Conservation (phyloP, 2,329 filamentous ascomycete species). For the Penicillium sp. region DNA sequence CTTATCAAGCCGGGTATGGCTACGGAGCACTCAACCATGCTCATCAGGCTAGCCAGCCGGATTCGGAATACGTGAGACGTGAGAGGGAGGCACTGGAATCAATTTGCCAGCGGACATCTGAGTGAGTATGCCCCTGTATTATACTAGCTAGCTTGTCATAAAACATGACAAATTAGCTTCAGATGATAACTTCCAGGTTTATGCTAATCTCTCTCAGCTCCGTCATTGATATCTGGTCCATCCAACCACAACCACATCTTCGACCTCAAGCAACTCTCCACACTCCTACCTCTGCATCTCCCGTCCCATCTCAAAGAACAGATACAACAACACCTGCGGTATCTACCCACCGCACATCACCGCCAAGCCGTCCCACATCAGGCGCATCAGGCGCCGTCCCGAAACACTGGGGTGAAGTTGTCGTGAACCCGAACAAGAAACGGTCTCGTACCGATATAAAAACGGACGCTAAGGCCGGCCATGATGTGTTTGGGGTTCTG, state of each 20-base stretch:
- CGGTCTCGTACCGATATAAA: slow-evolving; percentile 25
- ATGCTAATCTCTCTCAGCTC: slow-evolving; percentile 27
- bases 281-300: slow-evolving; percentile 25
- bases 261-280: slow-evolving; percentile 37
- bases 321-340: slow-evolving; percentile 11
- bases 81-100: slow-evolving; percentile 46
- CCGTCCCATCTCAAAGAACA: slow-evolving; percentile 13
- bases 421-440: slow-evolving; percentile 40
- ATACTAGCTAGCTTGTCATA: background rate
- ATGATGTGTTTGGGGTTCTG: slow-evolving; percentile 42
- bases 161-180: background rate
- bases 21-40: slow-evolving; percentile 40
- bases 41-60: slow-evolving; percentile 37
- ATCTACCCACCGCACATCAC: slow-evolving; percentile 13
- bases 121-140: slow-evolving; percentile 30
- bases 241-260: slow-evolving; percentile 42
- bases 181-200: background rate
- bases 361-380: slow-evolving; percentile 13
- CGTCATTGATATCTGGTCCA: slow-evolving; percentile 45
- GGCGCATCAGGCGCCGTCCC: slow-evolving; percentile 26
- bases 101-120: slow-evolving; percentile 47
- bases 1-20: slow-evolving; percentile 44
- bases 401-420: slow-evolving; percentile 45
- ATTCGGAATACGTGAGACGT: slow-evolving; percentile 42
- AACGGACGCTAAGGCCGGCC: slow-evolving; percentile 18